Base-by-base conservation (phyloP, 305 asterid genomes). In the Fraxinus dipetala region DNA sequence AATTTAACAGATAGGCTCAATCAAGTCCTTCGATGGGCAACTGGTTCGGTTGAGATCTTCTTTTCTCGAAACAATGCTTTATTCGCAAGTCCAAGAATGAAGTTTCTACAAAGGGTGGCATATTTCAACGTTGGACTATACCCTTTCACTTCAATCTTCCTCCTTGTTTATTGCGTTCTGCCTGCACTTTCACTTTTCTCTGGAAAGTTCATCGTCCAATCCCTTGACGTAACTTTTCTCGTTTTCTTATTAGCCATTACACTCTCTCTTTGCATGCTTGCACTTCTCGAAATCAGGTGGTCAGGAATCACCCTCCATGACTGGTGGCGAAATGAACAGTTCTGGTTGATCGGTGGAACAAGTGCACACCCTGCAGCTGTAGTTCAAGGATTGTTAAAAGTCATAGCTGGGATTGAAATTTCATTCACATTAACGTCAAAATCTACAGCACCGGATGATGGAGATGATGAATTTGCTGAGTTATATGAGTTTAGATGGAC, bases 301-400 rank as follows among this genome's bases (percentile, higher is more conserved):
- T 93, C 98, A 0, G 98, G 98, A 1, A 91, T 95, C 78, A 92
- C 93, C 0, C 93, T 95, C 51, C 92, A 95, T 28, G 98, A 95
- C 75, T 95, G 98, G 98, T 95, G 98, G 98, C 34, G 98, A 10
- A 95, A 93, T 63, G 98, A 95, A 87, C 98, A 95, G 82, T 95
- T 95, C 82, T 95, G 98, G 98, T 83, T 95, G 82, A 95, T 95
- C 32, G 97, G 97, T 6, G 98, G 98, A 16, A 95, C 98, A 2
- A 95, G 98, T 78, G 98, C 98, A 2, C 98, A 95, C 40, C 97
- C 97, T 0, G 93, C 98, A 0, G 98, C 98, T 3, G 98, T 95
- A 34, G 56, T 95, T 26, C 98, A 95, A 81, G 98, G 98, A 1
- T 80, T 95, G 8, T 78, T 95, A 69, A 95, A 95, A 84, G 98